These are phyloP conservation scores for Globisporangium viniferum DNA, from an alignment of 352 stramenopile species.

Conservation along the genomic window DNA sequence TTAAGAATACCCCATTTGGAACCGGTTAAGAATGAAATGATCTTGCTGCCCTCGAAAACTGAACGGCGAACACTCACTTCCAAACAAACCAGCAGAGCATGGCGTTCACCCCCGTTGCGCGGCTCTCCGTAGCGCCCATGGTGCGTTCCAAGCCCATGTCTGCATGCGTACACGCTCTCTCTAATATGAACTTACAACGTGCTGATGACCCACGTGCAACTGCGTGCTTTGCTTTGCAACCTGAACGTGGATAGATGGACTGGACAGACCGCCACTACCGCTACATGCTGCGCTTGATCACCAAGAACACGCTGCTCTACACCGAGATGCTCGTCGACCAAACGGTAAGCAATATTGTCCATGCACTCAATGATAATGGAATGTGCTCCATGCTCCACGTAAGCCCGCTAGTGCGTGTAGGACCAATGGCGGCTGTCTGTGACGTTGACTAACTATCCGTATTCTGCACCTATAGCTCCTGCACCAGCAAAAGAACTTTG, in stretches of 20 bases:
- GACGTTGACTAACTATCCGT: not conserved
- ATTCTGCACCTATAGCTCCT: conserved; percentile 44
- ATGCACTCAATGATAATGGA: not conserved
- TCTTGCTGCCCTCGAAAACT: no score
- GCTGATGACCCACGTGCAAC: not conserved
- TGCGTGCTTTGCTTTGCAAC: not conserved
- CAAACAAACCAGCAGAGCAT: not conserved
- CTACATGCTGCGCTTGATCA: conserved; percentile 94
- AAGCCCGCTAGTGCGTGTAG: not conserved
- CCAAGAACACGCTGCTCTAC: conserved; percentile 92
- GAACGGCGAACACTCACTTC: no score
- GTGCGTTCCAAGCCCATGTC: not conserved
- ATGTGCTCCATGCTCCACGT: not conserved
- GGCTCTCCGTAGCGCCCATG: conserved; percentile 19
- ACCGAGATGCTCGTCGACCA: conserved; percentile 99
- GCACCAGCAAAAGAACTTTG: conserved; percentile 82
- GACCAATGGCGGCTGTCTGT: not conserved
- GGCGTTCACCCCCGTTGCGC: conserved; percentile 10
- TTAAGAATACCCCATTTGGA: no score
- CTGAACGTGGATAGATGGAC: conserved; percentile 86
- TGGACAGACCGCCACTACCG: conserved; percentile 96
- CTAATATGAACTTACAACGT: not conserved
- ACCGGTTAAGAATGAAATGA: no score
- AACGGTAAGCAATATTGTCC: conserved; percentile 61
- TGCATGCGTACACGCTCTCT: not conserved